phyloP scores from a whole-genome alignment of 495 filamentous ascomycete genomes.

The Hyaloscypha hepaticicola region DNA sequence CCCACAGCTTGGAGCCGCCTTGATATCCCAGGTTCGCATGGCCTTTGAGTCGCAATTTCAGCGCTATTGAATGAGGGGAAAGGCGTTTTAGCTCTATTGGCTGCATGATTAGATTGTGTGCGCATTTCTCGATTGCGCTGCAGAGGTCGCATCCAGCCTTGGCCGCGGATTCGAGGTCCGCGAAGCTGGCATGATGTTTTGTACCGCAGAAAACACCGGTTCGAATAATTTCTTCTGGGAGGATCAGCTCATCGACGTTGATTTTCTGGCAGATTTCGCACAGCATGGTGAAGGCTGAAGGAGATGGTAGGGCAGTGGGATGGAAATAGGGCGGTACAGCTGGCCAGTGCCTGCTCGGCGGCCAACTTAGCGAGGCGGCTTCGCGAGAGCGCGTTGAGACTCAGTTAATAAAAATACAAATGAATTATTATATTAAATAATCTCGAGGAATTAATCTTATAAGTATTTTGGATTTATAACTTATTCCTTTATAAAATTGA shows the following conservation, averaged over 20 bases:
- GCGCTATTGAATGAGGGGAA: neutral
- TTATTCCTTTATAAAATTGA: too few species aligned
- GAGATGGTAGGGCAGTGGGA: too few species aligned
- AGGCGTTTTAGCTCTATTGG: neutral
- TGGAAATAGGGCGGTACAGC: too few species aligned
- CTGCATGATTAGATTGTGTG: neutral
- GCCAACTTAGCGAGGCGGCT: too few species aligned
- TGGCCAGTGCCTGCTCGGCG: too few species aligned
- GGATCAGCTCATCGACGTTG: neutral
- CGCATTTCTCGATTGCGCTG: neutral
- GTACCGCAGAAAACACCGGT: neutral
- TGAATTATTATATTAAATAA: too few species aligned
- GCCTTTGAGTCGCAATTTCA: neutral
- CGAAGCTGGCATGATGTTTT: neutral
- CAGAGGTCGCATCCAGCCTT: neutral
- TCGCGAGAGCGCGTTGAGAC: too few species aligned
- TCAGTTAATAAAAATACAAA: too few species aligned
- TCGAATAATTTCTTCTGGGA: neutral
- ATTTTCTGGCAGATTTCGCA: slow-evolving; percentile 7
- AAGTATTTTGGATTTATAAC: too few species aligned
- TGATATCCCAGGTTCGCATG: neutral
- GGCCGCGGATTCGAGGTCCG: neutral
- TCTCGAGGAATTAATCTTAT: too few species aligned
- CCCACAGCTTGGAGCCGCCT: neutral
- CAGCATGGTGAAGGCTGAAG: slow-evolving; percentile 5